Percentiles rank a stretch among this genome's conserved stretches.
These are phyloP conservation scores for Parietaria judaica DNA, from an alignment of 306 rosid species.

Conservation along the genomic window DNA sequence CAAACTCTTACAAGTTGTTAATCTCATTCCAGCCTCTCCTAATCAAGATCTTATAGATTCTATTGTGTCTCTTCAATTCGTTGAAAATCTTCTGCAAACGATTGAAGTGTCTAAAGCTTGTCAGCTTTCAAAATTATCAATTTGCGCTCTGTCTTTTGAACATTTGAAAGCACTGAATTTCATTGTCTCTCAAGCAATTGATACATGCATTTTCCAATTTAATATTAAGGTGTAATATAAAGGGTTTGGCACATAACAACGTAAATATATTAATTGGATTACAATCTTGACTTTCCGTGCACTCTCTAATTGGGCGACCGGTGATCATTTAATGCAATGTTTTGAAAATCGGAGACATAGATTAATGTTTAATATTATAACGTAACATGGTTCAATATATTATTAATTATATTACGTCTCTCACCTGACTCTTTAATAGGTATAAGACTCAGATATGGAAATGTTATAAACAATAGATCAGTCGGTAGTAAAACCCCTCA, in stretches of 20 bases:
- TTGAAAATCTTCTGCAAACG: neutral
- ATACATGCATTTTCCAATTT: constrained; percentile 5
- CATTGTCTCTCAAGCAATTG: constrained; percentile 6
- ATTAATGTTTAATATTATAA: constrained; percentile 1
- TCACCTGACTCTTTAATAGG: neutral
- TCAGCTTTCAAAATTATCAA: neutral
- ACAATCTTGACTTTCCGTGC: neutral
- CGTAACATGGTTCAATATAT: constrained; percentile 5
- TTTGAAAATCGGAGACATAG: constrained; percentile 14
- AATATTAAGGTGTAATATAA: neutral
- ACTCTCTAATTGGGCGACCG: constrained; percentile 2
- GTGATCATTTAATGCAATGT: constrained; percentile 14
- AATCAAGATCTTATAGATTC: neutral
- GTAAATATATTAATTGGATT: neutral
- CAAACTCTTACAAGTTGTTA: too few relatives aligned
- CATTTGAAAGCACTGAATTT: constrained; percentile 9
- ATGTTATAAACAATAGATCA: neutral
- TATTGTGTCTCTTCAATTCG: too few relatives aligned
- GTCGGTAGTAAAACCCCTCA: too few relatives aligned
- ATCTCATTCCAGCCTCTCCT: too few relatives aligned
- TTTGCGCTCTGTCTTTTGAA: constrained; percentile 8
- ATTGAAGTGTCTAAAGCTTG: neutral
- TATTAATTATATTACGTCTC: neutral
- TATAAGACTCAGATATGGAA: neutral
- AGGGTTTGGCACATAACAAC: neutral